These are phyloP conservation scores for Colletotrichum sp. DNA, from an alignment of 2,329 filamentous ascomycete species.

Conservation along the genomic window DNA sequence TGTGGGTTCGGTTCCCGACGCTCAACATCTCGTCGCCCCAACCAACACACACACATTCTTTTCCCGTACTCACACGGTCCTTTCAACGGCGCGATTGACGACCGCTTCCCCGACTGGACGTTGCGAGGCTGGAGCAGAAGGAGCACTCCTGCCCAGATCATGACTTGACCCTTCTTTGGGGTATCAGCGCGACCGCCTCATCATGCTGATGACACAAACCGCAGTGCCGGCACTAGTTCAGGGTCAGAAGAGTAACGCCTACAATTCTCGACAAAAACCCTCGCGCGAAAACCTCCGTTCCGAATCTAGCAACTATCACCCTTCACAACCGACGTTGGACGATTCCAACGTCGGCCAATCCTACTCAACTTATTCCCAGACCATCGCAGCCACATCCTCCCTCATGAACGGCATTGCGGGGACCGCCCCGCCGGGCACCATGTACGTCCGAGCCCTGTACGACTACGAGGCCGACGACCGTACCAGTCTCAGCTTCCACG, in stretches of 20 bases:
- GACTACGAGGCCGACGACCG: slow-evolving; percentile 98
- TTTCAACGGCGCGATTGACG: neutral
- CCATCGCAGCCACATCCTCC: slow-evolving; percentile 24
- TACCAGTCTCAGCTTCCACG: slow-evolving; percentile 94
- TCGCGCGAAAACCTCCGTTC: slow-evolving; percentile 17
- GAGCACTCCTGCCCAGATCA: slow-evolving; percentile 9
- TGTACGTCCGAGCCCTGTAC: slow-evolving; percentile 96
- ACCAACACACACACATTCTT: neutral
- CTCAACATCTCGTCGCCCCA: slow-evolving; percentile 12
- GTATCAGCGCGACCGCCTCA: slow-evolving; percentile 33
- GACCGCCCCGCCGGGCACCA: slow-evolving; percentile 66
- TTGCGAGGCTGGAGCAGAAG: neutral
- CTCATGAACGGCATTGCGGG: slow-evolving; percentile 67
- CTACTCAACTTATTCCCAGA: slow-evolving; percentile 30
- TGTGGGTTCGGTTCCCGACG: slow-evolving; percentile 16
- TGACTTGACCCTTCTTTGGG: slow-evolving; percentile 21
- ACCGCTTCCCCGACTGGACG: neutral
- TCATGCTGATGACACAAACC: slow-evolving; percentile 61
- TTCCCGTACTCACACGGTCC: neutral
- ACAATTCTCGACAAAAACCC: slow-evolving; percentile 33
- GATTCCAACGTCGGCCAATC: slow-evolving; percentile 22
- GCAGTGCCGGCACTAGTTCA: slow-evolving; percentile 50
- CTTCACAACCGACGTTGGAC: slow-evolving; percentile 21
- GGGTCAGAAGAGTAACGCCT: slow-evolving; percentile 43
- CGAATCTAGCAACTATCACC: slow-evolving; percentile 23